A percentile compares a stretch with the other conserved stretches of the same genome.
Evolutionary conservation across 371 early-diverging fungal genomes (phyloP).

Genomic region (Mortierella polycephala): DNA sequence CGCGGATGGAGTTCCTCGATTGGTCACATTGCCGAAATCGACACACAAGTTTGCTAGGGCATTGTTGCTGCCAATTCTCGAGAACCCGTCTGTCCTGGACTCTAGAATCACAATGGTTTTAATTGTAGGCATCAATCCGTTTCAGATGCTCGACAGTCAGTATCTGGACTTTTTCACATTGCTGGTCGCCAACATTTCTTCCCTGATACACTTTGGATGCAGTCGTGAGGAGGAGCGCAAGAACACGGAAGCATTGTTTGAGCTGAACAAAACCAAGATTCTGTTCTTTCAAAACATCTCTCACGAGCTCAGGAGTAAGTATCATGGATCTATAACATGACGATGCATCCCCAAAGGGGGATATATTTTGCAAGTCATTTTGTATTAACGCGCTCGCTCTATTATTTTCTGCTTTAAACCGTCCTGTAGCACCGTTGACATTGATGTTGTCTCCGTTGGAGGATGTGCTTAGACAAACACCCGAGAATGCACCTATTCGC

Average conservation of each 20-base stretch:
- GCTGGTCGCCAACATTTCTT: conserved; percentile 44
- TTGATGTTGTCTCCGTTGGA: conserved; percentile 63
- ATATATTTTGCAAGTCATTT: background rate
- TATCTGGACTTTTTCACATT: conserved; percentile 55
- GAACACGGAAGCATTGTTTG: conserved; percentile 49
- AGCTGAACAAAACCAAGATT: conserved; percentile 57
- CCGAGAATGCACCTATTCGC: conserved; percentile 29
- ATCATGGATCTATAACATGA: no score
- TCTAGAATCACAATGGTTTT: conserved; percentile 41
- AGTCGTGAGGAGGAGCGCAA: conserved; percentile 56
- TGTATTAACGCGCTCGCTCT: background rate
- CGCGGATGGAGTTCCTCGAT: conserved; percentile 31
- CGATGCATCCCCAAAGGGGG: no score
- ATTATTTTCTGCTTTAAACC: conserved; percentile 7
- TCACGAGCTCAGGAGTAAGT: conserved; percentile 53
- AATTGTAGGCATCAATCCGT: conserved; percentile 53
- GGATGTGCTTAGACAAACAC: conserved; percentile 49
- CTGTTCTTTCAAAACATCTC: conserved; percentile 56
- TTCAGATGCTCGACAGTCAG: conserved; percentile 41
- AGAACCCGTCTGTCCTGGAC: conserved; percentile 36
- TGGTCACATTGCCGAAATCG: conserved; percentile 46
- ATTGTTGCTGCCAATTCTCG: conserved; percentile 44
- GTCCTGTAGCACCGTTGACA: conserved; percentile 56
- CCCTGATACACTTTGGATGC: conserved; percentile 40
- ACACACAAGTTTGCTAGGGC: conserved; percentile 48